Conservation (phyloP, 192 early-diverging fungal species). For the Coemansia sp. region DNA sequence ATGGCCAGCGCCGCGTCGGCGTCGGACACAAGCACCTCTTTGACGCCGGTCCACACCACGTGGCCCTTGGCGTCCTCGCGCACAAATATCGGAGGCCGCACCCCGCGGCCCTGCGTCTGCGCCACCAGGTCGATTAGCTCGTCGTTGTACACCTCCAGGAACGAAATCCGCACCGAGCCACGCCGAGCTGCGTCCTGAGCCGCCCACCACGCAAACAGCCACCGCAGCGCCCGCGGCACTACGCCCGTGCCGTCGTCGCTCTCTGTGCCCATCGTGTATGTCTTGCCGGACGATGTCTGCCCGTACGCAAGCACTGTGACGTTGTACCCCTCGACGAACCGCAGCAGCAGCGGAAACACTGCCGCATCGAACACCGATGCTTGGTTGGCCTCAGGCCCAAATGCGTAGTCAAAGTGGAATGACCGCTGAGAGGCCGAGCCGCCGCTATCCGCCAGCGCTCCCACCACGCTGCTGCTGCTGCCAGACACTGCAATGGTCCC, state of each 20-base stretch:
- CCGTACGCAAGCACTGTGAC: conserved; percentile 92
- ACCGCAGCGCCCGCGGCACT: conserved; percentile 70
- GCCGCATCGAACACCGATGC: conserved; percentile 59
- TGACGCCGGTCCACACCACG: conserved; percentile 83
- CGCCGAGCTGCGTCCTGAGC: conserved; percentile 5
- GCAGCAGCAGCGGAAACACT: conserved; percentile 54
- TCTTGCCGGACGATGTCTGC: conserved; percentile 94
- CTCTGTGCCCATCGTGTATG: conserved; percentile 92
- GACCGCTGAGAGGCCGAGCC: conserved; percentile 11
- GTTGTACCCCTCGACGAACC: conserved; percentile 85
- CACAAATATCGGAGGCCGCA: conserved; percentile 66
- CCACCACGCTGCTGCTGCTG: conserved; percentile 16
- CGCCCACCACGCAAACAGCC: conserved; percentile 59
- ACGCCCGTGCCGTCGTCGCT: conserved; percentile 56
- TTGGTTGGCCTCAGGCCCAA: conserved; percentile 61
- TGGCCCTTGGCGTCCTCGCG: conserved; percentile 86
- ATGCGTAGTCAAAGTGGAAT: conserved; percentile 70
- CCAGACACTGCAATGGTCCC: conserved; percentile 16
- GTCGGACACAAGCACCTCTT: conserved; percentile 69
- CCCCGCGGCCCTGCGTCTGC: conserved; percentile 56
- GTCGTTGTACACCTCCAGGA: conserved; percentile 97
- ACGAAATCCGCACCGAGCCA: conserved; percentile 65
- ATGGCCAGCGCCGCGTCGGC: conserved; percentile 71
- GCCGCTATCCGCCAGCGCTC: not conserved
- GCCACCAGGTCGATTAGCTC: conserved; percentile 90